Percentiles rank a stretch among this genome's conserved stretches.
phyloP scores from a whole-genome alignment of 345 rosid species.

The Gossypium australe region DNA sequence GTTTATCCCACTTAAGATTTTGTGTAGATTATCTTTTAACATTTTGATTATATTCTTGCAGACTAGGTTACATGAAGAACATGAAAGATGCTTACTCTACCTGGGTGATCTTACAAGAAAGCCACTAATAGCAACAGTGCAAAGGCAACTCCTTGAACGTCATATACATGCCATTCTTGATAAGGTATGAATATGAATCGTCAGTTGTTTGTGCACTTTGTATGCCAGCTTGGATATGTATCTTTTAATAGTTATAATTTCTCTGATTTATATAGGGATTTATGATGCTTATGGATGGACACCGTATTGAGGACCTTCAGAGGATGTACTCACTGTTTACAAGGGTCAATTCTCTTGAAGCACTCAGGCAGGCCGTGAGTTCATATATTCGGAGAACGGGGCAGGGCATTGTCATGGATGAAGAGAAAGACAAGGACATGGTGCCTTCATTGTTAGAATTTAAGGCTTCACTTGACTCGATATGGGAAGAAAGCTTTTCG shows the following conservation, averaged over 20 bases:
- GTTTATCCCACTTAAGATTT: not conserved
- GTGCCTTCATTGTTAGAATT: slow-evolving; percentile 79
- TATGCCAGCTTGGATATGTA: slow-evolving; percentile 7
- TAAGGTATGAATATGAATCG: slow-evolving; percentile 47
- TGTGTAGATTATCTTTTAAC: slow-evolving; percentile 14
- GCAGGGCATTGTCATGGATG: slow-evolving; percentile 83
- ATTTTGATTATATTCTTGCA: slow-evolving; percentile 29
- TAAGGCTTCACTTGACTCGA: slow-evolving; percentile 81
- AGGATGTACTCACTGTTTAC: slow-evolving; percentile 74
- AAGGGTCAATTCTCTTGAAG: slow-evolving; percentile 79
- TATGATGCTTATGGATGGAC: slow-evolving; percentile 83
- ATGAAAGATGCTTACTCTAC: slow-evolving; percentile 88
- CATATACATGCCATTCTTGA: slow-evolving; percentile 85
- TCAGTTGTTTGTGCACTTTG: slow-evolving; percentile 1
- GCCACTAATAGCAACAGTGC: slow-evolving; percentile 75
- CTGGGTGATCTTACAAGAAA: slow-evolving; percentile 80
- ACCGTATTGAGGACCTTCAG: slow-evolving; percentile 81
- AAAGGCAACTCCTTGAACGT: slow-evolving; percentile 83
- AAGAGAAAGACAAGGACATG: slow-evolving; percentile 98
- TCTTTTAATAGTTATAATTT: slow-evolving; percentile 8
- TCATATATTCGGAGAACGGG: slow-evolving; percentile 76
- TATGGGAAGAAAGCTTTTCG: slow-evolving; percentile 89
- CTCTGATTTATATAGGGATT: slow-evolving; percentile 56
- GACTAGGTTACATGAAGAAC: slow-evolving; percentile 94
- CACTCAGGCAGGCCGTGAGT: slow-evolving; percentile 72